Base-by-base conservation (phyloP, 1,139 yeast species). In the Eremothecium gossypii region DNA sequence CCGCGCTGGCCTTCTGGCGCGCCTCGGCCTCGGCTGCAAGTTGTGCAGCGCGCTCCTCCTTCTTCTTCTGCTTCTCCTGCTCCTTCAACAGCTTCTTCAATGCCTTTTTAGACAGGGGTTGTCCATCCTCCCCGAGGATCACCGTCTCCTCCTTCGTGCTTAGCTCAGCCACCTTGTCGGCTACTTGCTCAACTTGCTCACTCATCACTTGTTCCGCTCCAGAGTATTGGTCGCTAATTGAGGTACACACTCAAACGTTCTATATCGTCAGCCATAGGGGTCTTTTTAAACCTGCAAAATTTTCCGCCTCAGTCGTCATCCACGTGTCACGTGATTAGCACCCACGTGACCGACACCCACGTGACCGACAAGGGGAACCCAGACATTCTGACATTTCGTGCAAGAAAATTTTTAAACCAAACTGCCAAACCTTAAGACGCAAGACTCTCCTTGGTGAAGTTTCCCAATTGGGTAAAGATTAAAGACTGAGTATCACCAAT, bases 81-180 rank as follows among this genome's bases (percentile, higher is more conserved):
- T 89, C 96, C 64, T 91, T 91, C 63, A 85, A 94, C 49, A 91
- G 76, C 70, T 91, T 91, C 74, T 91, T 91, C 57, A 91, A 71
- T 2, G 96, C 98, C 64, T 87, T 91, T 68, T 91, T 91, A 48
- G 96, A 85, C 55, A 91, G 71, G 41, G 98, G 98, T 67, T 79
- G 83, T 35, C 98, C 98, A 64, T 91, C 96, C 65, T 76, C 82
- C 27, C 84, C 83, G 46, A 76, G 65, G 39, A 60, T 46, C 34
- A 60, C 63, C 30, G 72, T 55, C 40, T 51, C 57, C 20, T 32
- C 43, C 13, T 38, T 32, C 10, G 46, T 38, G 7, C 36, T 26
- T 28, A 40, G 17, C 12, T 36, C 35, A 10, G 43, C 39, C 27
- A 40, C 43, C 26, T 38, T 33, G 27, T 40, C 41, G 35, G 39